These are phyloP conservation scores for Salvia sclarea DNA, from an alignment of 305 asterid genomes.

Conservation along the genomic window DNA sequence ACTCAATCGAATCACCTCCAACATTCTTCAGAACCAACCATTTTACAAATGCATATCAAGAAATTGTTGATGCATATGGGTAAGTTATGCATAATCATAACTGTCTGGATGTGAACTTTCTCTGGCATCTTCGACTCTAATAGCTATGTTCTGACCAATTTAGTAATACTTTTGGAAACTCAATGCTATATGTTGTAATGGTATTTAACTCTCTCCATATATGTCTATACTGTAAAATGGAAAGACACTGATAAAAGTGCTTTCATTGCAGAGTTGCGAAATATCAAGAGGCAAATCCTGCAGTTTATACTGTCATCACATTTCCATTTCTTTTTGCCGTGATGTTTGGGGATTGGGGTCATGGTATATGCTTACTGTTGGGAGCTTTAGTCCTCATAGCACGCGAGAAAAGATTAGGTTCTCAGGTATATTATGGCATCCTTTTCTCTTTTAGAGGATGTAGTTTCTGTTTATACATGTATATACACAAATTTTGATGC, in stretches of 20 bases:
- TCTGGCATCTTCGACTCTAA: background rate
- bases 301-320: constrained; percentile 80
- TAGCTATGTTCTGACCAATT: background rate
- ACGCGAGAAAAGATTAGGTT: constrained; percentile 74
- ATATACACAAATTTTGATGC: background rate
- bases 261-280: constrained; percentile 73
- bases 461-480: constrained; percentile 4
- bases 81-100: constrained; percentile 40
- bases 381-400: constrained; percentile 85
- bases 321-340: constrained; percentile 97
- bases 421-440: constrained; percentile 61
- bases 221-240: constrained; percentile 14
- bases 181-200: background rate
- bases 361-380: constrained; percentile 85
- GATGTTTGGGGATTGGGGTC: constrained; percentile 99
- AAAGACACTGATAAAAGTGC: constrained; percentile 31
- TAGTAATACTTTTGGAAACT: constrained; percentile 16
- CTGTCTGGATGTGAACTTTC: constrained; percentile 19
- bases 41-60: constrained; percentile 81
- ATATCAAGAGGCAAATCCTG: constrained; percentile 94
- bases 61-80: constrained; percentile 98
- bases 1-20: constrained; percentile 78
- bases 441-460: background rate
- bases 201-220: constrained; percentile 21
- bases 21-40: constrained; percentile 82